phyloP scores from a whole-genome alignment of 495 filamentous ascomycete species.

The Bacidia gigantensis region DNA sequence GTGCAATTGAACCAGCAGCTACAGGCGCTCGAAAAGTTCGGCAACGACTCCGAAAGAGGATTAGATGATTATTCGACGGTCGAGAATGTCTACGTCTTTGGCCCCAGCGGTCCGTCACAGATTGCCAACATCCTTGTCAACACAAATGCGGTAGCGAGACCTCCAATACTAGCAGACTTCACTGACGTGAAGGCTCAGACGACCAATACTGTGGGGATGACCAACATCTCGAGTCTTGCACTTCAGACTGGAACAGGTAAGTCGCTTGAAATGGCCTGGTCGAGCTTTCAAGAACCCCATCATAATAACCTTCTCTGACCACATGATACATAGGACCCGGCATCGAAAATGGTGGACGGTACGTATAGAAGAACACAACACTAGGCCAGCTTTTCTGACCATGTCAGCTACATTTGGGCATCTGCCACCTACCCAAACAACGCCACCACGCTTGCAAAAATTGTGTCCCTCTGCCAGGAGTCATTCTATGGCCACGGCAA shows the following conservation, averaged over 20 bases:
- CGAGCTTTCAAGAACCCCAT: constrained; percentile 6
- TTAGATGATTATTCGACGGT: constrained; percentile 34
- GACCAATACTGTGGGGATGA: constrained; percentile 25
- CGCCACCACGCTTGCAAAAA: too few relatives aligned
- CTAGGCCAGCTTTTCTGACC: too few relatives aligned
- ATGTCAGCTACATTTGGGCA: too few relatives aligned
- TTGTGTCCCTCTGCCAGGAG: too few relatives aligned
- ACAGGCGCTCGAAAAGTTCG: constrained; percentile 29
- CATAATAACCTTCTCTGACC: constrained; percentile 7
- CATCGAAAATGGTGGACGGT: too few relatives aligned
- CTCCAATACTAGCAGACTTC: constrained; percentile 32
- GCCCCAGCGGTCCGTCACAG: neutral
- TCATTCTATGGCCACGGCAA: too few relatives aligned
- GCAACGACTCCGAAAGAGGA: constrained; percentile 24
- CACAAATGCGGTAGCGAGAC: constrained; percentile 24
- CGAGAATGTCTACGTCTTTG: constrained; percentile 17
- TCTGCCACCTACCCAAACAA: too few relatives aligned
- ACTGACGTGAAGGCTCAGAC: constrained; percentile 26
- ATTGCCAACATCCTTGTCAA: constrained; percentile 19
- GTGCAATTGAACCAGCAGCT: too few relatives aligned
- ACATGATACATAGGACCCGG: too few relatives aligned
- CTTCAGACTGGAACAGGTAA: too few relatives aligned
- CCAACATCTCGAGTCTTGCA: constrained; percentile 33
- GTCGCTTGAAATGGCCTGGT: neutral
- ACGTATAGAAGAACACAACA: too few relatives aligned